Percentiles rank a stretch among this genome's conserved stretches.
Evolutionary conservation across 1,284 basidiomycete genomes (phyloP).

Genomic region (Coriolopsis trogii): DNA sequence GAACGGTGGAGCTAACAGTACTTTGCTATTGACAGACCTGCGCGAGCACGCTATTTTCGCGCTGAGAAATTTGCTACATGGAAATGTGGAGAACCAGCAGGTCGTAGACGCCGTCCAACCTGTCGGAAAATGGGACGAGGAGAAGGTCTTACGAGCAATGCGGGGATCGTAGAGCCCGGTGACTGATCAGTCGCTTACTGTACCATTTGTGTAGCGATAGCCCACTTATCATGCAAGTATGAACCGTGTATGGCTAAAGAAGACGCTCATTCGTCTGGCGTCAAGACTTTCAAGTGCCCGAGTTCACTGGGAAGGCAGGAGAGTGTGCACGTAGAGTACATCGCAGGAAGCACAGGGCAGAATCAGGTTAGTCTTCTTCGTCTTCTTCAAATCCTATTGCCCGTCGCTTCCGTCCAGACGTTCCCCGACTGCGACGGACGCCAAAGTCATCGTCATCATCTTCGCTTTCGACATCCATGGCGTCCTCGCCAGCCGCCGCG

Average conservation of each 20-base stretch:
- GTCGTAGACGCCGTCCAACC: constrained; percentile 77
- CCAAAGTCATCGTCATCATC: constrained; percentile 64
- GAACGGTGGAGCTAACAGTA: constrained; percentile 2
- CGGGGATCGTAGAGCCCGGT: not conserved
- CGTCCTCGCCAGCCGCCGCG: constrained; percentile 43
- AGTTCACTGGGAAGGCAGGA: not conserved
- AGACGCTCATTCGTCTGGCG: not conserved
- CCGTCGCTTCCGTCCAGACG: constrained; percentile 56
- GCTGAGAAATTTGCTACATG: constrained; percentile 74
- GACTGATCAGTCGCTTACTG: not conserved
- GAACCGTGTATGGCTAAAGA: not conserved
- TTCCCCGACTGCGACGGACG: constrained; percentile 52
- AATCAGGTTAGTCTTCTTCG: constrained; percentile 46
- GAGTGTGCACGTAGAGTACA: not conserved
- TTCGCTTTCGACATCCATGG: constrained; percentile 78
- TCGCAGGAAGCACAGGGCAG: constrained; percentile 2
- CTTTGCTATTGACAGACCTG: constrained; percentile 56
- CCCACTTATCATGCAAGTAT: not conserved
- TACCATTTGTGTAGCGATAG: constrained; percentile 4
- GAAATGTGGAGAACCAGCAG: constrained; percentile 79
- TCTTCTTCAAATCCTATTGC: constrained; percentile 63
- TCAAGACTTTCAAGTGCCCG: not conserved
- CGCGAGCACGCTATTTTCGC: constrained; percentile 89
- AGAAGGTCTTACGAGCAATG: constrained; percentile 36
- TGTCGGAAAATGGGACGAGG: constrained; percentile 56